phyloP scores from a whole-genome alignment of 1,284 basidiomycete genomes.

The Pseudozyma pruni region DNA sequence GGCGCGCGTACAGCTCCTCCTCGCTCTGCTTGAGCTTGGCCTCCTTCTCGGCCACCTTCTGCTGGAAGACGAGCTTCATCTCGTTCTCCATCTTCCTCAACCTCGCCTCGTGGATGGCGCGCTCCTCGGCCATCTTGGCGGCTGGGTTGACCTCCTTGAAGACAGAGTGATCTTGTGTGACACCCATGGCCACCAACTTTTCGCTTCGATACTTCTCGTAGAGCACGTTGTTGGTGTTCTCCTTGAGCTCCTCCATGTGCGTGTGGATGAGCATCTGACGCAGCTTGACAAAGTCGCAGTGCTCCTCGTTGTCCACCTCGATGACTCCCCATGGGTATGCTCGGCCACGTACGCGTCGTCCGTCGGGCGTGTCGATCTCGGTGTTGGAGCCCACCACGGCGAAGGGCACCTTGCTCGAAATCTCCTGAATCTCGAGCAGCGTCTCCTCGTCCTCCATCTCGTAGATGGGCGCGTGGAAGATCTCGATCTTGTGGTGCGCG shows the following conservation, averaged over 20 bases:
- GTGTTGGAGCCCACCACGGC: constrained; percentile 65
- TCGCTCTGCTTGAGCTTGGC: constrained; percentile 68
- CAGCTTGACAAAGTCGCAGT: constrained; percentile 68
- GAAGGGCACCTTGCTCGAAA: constrained; percentile 65
- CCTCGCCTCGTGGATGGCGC: constrained; percentile 66
- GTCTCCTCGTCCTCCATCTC: constrained; percentile 66
- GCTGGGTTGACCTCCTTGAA: constrained; percentile 65
- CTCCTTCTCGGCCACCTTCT: constrained; percentile 68
- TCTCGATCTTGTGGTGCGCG: constrained; percentile 65
- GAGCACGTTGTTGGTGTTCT: constrained; percentile 63
- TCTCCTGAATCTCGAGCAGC: constrained; percentile 65
- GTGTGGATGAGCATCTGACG: constrained; percentile 68
- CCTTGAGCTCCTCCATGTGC: constrained; percentile 68
- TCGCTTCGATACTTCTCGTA: constrained; percentile 66
- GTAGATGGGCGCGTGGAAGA: constrained; percentile 63
- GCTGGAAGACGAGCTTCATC: constrained; percentile 68
- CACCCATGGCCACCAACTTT: constrained; percentile 63
- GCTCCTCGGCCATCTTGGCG: constrained; percentile 66
- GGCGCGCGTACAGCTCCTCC: constrained; percentile 67
- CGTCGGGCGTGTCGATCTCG: constrained; percentile 65
- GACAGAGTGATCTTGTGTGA: constrained; percentile 66
- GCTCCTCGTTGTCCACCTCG: constrained; percentile 67
- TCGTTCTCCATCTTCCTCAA: constrained; percentile 68
- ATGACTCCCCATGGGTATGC: constrained; percentile 67
- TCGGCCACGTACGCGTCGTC: constrained; percentile 64